phyloP scores from a whole-genome alignment of 208 protist species.

The Crithidia fasciculata region DNA sequence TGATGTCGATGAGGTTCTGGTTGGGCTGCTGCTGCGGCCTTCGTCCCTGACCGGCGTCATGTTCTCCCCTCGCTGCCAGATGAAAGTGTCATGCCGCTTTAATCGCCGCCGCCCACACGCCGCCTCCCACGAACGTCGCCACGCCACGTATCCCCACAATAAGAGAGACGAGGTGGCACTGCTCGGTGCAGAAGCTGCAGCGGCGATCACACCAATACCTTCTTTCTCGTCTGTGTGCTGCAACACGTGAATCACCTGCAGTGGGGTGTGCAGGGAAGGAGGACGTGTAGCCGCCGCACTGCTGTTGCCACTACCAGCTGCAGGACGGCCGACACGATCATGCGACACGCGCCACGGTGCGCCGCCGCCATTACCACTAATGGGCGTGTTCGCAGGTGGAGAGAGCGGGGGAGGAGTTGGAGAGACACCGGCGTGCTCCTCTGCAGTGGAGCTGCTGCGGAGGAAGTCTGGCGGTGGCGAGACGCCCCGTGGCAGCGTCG shows the following conservation, averaged over 20 bases:
- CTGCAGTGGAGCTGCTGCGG: slow-evolving; percentile 1
- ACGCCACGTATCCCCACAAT: slow-evolving; percentile 26
- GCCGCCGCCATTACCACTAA: not conserved
- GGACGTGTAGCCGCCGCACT: not conserved
- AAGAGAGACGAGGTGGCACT: not conserved
- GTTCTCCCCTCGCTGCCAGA: not conserved
- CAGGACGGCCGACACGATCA: not conserved
- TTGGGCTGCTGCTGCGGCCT: not conserved
- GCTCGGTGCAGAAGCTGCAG: too few relatives aligned
- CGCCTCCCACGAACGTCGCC: slow-evolving; percentile 32
- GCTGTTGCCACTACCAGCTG: not conserved
- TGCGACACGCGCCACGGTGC: not conserved
- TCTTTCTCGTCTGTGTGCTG: not conserved
- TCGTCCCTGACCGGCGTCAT: too few relatives aligned
- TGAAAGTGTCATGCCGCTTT: slow-evolving; percentile 4
- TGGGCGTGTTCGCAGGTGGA: not conserved
- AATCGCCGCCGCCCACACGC: slow-evolving; percentile 24
- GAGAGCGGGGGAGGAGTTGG: not conserved
- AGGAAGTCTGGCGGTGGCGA: not conserved
- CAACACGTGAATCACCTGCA: slow-evolving; percentile 27
- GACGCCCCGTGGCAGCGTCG: not conserved
- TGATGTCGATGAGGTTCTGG: too few relatives aligned
- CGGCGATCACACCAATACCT: not conserved
- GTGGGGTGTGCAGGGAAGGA: slow-evolving; percentile 8
- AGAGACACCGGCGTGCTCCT: not conserved